Evolutionary conservation across 164 flowering plant genomes (phyloP).

Genomic region (Saururus chinensis): DNA sequence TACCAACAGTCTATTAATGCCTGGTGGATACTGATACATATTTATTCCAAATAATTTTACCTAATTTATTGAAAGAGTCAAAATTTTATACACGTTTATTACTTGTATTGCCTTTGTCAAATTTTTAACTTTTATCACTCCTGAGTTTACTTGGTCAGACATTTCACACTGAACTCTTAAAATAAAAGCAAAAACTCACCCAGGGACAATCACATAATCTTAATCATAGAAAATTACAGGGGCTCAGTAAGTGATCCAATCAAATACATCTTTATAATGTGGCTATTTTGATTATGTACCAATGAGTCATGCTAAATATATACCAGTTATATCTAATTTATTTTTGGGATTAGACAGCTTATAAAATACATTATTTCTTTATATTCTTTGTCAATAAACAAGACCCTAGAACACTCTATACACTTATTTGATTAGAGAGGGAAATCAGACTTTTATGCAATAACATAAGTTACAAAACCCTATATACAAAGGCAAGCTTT

Average conservation of each 20-base stretch:
- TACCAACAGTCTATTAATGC: background rate
- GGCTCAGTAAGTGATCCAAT: too few relatives aligned
- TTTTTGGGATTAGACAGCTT: background rate
- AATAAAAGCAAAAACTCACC: background rate
- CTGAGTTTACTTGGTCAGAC: background rate
- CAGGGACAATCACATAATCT: background rate
- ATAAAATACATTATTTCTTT: background rate
- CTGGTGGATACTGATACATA: too few relatives aligned
- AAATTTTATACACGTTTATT: too few relatives aligned
- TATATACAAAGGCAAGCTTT: slow-evolving; percentile 6
- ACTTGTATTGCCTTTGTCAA: too few relatives aligned
- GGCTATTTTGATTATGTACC: too few relatives aligned
- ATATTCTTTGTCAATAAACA: background rate
- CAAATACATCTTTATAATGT: too few relatives aligned
- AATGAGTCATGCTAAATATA: too few relatives aligned
- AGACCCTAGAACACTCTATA: background rate
- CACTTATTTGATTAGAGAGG: background rate
- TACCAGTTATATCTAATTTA: too few relatives aligned
- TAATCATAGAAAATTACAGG: background rate
- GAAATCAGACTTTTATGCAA: slow-evolving; percentile 9
- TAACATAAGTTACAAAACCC: slow-evolving; percentile 11
- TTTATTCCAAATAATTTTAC: too few relatives aligned
- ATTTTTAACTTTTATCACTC: too few relatives aligned
- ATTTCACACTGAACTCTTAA: background rate
- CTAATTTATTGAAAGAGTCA: too few relatives aligned